Evolutionary conservation across 345 rosid species (phyloP), one percentile per base, ranked within the genome.

Genomic region (Sisymbrium altissimum): DNA sequence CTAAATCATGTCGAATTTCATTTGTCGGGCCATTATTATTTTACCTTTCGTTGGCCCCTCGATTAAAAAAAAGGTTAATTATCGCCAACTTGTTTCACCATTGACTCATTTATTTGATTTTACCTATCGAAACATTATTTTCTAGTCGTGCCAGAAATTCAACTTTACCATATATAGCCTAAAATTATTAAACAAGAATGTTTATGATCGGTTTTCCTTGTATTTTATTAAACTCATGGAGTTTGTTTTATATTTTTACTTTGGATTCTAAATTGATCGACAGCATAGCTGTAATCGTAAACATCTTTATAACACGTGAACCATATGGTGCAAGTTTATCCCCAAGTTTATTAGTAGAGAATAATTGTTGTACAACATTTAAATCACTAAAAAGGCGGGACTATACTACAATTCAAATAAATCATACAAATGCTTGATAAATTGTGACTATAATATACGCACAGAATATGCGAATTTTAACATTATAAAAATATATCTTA

Each of bases 1-100:
- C 23, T 70, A 76, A 45, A 64, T 64, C 76, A 54, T 64, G 38
- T 64, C 71, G 60, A 76, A 57, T 64, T 64, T 64, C 21, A 48
- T 46, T 40, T 71, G 80, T 77, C 76, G 76, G 80, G 27, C 6
- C 80, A 77, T 70, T 57, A 65, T 77, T 64, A 41, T 77, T 49
- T 71, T 39, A 71, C 40, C 71, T 57, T 71, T 64, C 61, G 33
- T 77, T 77, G 80, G 66, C 52, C 75, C 79, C 79, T 69, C 50
- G 21, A 43, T 53, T 32, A 4, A 2, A 15, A 10, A 33, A 44
- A 35, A 3, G 5, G 9, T 29, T 58, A 46, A 74, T 9, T 29
- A 27, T 59, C 29, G 39, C 36, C 62, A 64, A 73, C 49, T 56
- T 45, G 49, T 65, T 65, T 73, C 46, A 66, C 72, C 54, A 39